Percentiles rank a stretch among this genome's conserved stretches.
phyloP scores from a whole-genome alignment of 1,139 yeast genomes.

The Yamadazyma taylorii region DNA sequence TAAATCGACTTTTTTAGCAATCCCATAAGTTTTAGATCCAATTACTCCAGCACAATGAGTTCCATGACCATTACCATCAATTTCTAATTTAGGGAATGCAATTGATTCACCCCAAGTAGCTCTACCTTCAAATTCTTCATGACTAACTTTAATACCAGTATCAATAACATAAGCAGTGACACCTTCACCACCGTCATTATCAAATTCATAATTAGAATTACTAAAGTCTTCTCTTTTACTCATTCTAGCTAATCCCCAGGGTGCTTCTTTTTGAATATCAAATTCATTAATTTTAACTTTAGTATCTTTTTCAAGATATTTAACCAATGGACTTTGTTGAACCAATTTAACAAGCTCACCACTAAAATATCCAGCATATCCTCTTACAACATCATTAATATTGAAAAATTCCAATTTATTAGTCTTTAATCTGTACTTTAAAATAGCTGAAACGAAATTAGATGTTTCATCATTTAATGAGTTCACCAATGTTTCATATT shows the following conservation, averaged over 20 bases:
- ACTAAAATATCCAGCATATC: slow-evolving; percentile 77
- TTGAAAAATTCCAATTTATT: slow-evolving; percentile 41
- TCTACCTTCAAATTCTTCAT: slow-evolving; percentile 85
- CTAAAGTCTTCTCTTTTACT: slow-evolving; percentile 82
- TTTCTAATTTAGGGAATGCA: slow-evolving; percentile 78
- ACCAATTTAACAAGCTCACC: slow-evolving; percentile 69
- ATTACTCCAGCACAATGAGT: slow-evolving; percentile 89
- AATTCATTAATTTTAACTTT: slow-evolving; percentile 66
- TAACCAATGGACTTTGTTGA: slow-evolving; percentile 71
- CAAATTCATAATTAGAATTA: slow-evolving; percentile 79
- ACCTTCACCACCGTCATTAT: slow-evolving; percentile 84
- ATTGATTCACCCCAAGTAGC: slow-evolving; percentile 93
- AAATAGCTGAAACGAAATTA: slow-evolving; percentile 11
- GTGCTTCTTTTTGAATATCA: slow-evolving; percentile 55
- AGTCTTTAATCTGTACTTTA: slow-evolving; percentile 12
- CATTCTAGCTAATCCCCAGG: slow-evolving; percentile 86
- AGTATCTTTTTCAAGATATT: slow-evolving; percentile 79
- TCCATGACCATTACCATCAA: slow-evolving; percentile 94
- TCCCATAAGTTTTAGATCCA: slow-evolving; percentile 73
- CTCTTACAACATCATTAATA: slow-evolving; percentile 53
- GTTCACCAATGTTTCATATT: slow-evolving; percentile 39
- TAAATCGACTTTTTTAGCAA: slow-evolving; percentile 70
- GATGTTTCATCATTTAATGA: slow-evolving; percentile 21
- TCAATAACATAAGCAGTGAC: slow-evolving; percentile 91
- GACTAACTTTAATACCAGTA: slow-evolving; percentile 84